Percentiles rank a stretch among this genome's conserved stretches.
phyloP scores from a whole-genome alignment of 2,329 filamentous ascomycete genomes.

The Aspergillus nomiae region DNA sequence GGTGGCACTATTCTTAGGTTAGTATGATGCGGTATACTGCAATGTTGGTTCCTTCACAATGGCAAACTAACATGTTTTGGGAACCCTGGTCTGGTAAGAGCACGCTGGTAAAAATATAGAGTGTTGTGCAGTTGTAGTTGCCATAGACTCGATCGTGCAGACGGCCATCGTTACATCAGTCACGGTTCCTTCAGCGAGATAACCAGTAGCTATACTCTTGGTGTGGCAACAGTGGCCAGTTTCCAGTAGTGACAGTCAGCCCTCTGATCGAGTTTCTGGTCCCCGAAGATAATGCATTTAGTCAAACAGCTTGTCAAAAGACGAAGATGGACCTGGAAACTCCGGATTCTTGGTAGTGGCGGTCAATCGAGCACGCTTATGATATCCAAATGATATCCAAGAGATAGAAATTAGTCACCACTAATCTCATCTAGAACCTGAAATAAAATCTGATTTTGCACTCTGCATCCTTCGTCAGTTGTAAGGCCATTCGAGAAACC shows the following conservation, averaged over 20 bases:
- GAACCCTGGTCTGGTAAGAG: conserved; percentile 71
- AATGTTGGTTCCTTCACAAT: conserved; percentile 42
- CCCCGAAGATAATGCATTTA: conserved; percentile 72
- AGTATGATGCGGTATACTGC: neutral
- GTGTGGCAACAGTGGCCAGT: conserved; percentile 72
- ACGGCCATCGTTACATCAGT: conserved; percentile 73
- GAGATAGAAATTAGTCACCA: conserved; percentile 20
- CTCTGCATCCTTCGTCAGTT: conserved; percentile 36
- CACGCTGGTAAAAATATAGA: conserved; percentile 75
- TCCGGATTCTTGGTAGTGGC: too few species aligned
- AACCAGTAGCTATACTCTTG: conserved; percentile 69
- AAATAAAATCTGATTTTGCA: conserved; percentile 47
- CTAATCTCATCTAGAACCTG: conserved; percentile 43
- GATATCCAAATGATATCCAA: neutral
- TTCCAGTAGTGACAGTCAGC: conserved; percentile 78
- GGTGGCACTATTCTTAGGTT: neutral
- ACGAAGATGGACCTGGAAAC: conserved; percentile 22
- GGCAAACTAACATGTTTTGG: conserved; percentile 28
- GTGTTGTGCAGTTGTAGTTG: conserved; percentile 81
- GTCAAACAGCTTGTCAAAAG: conserved; percentile 48
- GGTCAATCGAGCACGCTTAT: neutral
- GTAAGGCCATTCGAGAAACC: conserved; percentile 33
- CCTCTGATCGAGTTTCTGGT: conserved; percentile 87
- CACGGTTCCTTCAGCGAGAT: conserved; percentile 70
- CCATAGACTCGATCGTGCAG: conserved; percentile 73